Evolutionary conservation across 164 flowering plant genomes (phyloP), one percentile per base, ranked within the genome.

Genomic region (Sedum album): DNA sequence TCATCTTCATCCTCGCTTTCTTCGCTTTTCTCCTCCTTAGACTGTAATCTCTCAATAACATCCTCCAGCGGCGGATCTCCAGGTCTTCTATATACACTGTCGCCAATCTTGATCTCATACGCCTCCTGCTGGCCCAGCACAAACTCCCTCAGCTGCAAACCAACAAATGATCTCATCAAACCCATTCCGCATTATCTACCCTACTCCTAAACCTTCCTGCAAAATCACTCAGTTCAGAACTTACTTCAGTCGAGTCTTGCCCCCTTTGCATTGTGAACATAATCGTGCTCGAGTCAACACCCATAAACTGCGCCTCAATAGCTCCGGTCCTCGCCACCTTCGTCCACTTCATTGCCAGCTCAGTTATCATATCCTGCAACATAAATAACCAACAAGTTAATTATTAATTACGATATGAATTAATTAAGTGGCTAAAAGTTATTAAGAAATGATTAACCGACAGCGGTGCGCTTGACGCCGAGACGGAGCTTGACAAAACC

Each of bases 71-170:
- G 90, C 72, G 96, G 94, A 78, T 95, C 97, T 64, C 91, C 99
- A 20, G 92, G 89, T 76, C 97, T 82, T 66, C 97, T 79, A 51
- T 71, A 86, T 48, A 79, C 74, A 70, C 82, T 81, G 28, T 95
- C 94, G 28, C 99, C 97, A 13, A 95, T 82, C 85, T 95, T 95
- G n/a, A 95, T 64, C 76, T 95, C 97, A 71, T 92, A 88, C 41
- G 97, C 94, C 71, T 95, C 97, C n/a, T 85, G 77, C 73, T 92
- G 94, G 67, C 75, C 75, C 76, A 92, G 73, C 62, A 95, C 68
- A 69, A 90, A 95, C 62, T 88, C 96, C 74, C 79, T 87, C 77
- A 95, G 73, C 99, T 91, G 79, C 23, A 71, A 61, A 15, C 57
- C n/a, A n/a, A 51, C 25, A 6, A 51, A 51, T 7, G n/a, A 51